Evolutionary conservation across 2,329 filamentous ascomycete species (phyloP).

Genomic region (Dothistroma pini): DNA sequence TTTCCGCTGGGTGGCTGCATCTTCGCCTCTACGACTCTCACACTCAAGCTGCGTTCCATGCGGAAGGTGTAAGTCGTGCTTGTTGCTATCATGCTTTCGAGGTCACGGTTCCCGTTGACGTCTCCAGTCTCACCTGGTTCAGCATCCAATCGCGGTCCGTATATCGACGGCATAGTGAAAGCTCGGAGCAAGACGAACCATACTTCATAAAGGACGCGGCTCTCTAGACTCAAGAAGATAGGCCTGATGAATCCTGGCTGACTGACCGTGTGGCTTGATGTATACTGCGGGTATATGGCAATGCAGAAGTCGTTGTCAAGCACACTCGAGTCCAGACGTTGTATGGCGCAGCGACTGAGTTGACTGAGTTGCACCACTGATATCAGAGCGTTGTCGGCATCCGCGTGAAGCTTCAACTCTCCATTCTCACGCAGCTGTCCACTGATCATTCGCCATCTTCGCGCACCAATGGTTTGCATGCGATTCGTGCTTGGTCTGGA

Average conservation of each 20-base stretch:
- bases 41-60: constrained; percentile 58
- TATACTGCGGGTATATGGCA: constrained; percentile 91
- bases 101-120: constrained; percentile 16
- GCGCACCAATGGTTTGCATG: constrained; percentile 54
- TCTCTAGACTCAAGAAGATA: constrained; percentile 84
- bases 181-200: constrained; percentile 92
- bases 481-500: constrained; percentile 49
- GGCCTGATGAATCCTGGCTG: constrained; percentile 75
- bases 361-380: constrained; percentile 84
- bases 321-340: constrained; percentile 85
- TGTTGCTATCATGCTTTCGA: constrained; percentile 29
- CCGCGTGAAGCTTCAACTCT: constrained; percentile 84
- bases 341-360: constrained; percentile 82
- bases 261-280: constrained; percentile 62
- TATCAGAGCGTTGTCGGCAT: constrained; percentile 75
- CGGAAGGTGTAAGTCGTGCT: constrained; percentile 60
- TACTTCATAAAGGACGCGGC: constrained; percentile 86
- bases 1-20: constrained; percentile 39
- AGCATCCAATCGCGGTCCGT: constrained; percentile 52
- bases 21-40: constrained; percentile 61
- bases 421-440: constrained; percentile 94
- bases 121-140: constrained; percentile 22
- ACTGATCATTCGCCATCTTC: constrained; percentile 83
- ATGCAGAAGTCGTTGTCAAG: constrained; percentile 92
- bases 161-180: constrained; percentile 88